These are phyloP conservation scores for Botrytis medusae DNA, from an alignment of 2,329 filamentous ascomycete genomes.

Conservation along the genomic window DNA sequence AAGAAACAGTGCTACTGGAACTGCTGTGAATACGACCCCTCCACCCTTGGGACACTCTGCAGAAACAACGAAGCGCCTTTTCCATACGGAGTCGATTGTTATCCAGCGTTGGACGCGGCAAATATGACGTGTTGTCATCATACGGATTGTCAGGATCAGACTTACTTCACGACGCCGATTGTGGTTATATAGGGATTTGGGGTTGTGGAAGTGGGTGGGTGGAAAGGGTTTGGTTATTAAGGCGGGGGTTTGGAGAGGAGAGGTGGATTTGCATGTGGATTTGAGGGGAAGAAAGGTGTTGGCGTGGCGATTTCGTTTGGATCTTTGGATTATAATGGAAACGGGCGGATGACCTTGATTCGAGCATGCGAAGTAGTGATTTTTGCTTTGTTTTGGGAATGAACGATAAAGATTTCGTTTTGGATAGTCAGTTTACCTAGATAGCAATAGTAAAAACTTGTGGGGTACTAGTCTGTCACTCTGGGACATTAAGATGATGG, in stretches of 20 bases:
- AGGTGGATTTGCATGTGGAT: too few relatives aligned
- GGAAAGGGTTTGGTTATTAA: neutral
- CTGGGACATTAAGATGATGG: neutral
- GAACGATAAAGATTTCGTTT: neutral
- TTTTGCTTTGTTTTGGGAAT: neutral
- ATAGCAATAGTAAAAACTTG: neutral
- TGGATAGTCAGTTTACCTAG: neutral
- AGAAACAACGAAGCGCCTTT: neutral
- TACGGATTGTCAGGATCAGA: neutral
- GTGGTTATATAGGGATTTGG: neutral
- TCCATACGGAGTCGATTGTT: neutral
- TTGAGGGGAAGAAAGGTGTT: neutral
- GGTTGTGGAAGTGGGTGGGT: neutral
- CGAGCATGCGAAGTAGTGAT: neutral
- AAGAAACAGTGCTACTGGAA: conserved; percentile 5
- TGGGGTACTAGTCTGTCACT: neutral
- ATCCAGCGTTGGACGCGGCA: neutral
- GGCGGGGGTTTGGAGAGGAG: neutral
- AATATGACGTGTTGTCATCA: conserved; percentile 4
- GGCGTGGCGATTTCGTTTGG: neutral
- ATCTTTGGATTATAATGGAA: neutral
- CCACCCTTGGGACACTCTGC: neutral
- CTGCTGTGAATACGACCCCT: neutral
- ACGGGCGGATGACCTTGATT: neutral
- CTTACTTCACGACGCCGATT: neutral